These are phyloP conservation scores for Citrullus amarus DNA, from an alignment of 306 rosid species.

Conservation along the genomic window DNA sequence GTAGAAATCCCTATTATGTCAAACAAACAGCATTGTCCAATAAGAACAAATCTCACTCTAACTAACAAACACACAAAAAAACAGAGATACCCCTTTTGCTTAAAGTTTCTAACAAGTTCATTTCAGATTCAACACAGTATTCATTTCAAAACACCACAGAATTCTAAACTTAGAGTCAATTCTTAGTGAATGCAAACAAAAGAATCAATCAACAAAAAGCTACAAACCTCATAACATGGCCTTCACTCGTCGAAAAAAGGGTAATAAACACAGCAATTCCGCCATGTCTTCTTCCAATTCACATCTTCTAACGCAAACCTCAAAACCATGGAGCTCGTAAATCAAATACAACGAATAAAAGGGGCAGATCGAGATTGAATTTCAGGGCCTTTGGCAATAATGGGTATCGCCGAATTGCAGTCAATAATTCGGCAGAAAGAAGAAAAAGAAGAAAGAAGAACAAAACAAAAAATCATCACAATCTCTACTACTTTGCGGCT, in stretches of 20 bases:
- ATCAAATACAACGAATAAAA: conserved; percentile 15
- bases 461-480: background rate
- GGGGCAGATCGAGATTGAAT: conserved; percentile 2
- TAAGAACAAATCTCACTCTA: background rate
- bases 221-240: background rate
- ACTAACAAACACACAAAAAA: background rate
- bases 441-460: background rate
- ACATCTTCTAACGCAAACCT: conserved; percentile 26
- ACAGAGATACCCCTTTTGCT: background rate
- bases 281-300: conserved; percentile 25
- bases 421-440: background rate
- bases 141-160: background rate
- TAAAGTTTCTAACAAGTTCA: background rate
- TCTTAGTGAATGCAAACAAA: background rate
- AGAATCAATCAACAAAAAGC: background rate
- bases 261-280: conserved; percentile 43
- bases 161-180: background rate
- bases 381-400: background rate
- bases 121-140: background rate
- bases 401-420: conserved; percentile 1
- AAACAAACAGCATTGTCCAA: conserved; percentile 4
- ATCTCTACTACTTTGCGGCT: conserved; percentile 5
- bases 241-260: conserved; percentile 34
- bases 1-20: conserved; percentile 9
- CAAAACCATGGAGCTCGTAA: conserved; percentile 30